Base-by-base conservation (phyloP, 257 asterid species). In the Fraxinus quadrangulata region DNA sequence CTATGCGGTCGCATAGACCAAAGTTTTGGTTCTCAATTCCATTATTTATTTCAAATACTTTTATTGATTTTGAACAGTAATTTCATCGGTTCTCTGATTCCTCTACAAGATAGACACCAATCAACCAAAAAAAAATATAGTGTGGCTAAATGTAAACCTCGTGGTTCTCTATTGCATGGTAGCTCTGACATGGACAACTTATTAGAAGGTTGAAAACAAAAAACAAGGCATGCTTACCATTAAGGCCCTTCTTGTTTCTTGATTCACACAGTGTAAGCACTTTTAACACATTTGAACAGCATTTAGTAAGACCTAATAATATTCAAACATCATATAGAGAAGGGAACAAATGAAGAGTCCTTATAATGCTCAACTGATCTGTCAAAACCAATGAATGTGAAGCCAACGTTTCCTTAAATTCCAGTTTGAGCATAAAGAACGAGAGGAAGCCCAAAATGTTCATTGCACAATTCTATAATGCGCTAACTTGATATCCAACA, bases 191-290 rank as follows among this genome's bases (percentile, higher is more conserved):
- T 19, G 2, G 63, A 67, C 30, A 66, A 74, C 33, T 70, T 40
- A 72, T 14, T 51, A 49, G 75, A 13, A 51, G 30, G 33, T 72
- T 54, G 72, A 24, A 49, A 31, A 47, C 14, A 13, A 31, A 45
- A 70, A 31, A 33, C 24, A 68, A 70, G 77, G 39, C 36, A 65
- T 28, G 63, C 28, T 83, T 88, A 94, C 98, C 99, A 26, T 83
- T 87, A 70, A 69, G 74, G 67, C 61, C 69, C 42, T 86, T 84
- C 24, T 83, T 87, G 84, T 83, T 28, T 88, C 87, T 89, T 1
- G 95, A 82, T 84, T 89, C 94, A 77, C 99, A 92, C 75, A 94
- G 82, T 23, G 96, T 94, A 73, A 94, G 94, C 82, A 94, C 95
- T 86, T 86, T 26, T 26, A 26, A 26, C 28, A 26, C 1, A 26